These are phyloP conservation scores for Lagerstroemia speciosa DNA, from an alignment of 345 rosid species.

Conservation along the genomic window DNA sequence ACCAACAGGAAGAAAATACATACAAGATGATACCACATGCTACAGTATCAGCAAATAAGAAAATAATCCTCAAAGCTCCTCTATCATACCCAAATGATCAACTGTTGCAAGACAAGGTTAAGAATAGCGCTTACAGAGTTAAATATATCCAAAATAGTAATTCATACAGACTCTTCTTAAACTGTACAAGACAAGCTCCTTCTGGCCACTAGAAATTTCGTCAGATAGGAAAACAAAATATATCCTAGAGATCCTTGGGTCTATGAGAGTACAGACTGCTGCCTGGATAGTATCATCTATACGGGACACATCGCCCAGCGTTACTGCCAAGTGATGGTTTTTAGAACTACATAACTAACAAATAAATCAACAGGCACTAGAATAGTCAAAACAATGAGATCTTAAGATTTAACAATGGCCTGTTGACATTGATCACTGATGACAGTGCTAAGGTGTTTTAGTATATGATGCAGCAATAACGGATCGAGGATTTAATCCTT, in stretches of 20 bases:
- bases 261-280: background rate
- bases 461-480: background rate
- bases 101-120: background rate
- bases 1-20: background rate
- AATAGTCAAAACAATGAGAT: slow-evolving; percentile 14
- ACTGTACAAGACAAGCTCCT: background rate
- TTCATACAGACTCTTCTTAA: background rate
- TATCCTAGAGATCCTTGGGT: background rate
- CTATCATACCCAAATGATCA: background rate
- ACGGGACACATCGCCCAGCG: slow-evolving; percentile 14
- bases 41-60: background rate
- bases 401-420: background rate
- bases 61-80: background rate
- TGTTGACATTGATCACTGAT: slow-evolving; percentile 1
- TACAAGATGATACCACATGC: background rate
- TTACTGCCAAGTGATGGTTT: slow-evolving; percentile 26
- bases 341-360: slow-evolving; percentile 23
- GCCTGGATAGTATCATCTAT: background rate
- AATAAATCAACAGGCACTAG: slow-evolving; percentile 26
- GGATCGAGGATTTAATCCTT: background rate
- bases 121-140: background rate
- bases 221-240: background rate
- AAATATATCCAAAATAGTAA: background rate
- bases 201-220: background rate
- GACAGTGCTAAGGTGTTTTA: background rate